Percentiles rank a stretch among this genome's conserved stretches.
Conservation (phyloP, 345 rosid genomes). For the Salix udensis region DNA sequence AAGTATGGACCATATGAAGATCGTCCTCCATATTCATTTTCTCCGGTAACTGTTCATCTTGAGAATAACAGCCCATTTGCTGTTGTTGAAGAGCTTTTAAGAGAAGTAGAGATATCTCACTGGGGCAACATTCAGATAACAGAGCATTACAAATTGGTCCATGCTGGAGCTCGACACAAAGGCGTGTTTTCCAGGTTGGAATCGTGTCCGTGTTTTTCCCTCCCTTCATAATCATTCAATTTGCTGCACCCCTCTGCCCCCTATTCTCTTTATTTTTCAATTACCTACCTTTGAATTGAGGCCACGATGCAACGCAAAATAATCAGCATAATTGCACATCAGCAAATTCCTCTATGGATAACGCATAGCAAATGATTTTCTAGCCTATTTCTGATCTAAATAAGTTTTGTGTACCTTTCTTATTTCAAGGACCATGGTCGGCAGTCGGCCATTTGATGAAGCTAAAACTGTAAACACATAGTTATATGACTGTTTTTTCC, state of each 20-base stretch:
- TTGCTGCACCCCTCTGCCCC: not conserved
- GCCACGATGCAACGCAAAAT: not conserved
- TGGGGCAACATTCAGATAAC: conserved; percentile 97
- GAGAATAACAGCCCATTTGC: conserved; percentile 96
- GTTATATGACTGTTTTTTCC: not conserved
- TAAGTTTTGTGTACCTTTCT: not conserved
- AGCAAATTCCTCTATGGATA: not conserved
- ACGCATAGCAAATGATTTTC: not conserved
- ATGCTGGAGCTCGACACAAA: conserved; percentile 92
- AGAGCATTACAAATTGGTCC: conserved; percentile 77
- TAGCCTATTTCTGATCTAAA: not conserved
- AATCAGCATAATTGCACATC: not conserved
- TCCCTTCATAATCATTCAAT: not conserved
- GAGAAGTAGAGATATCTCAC: conserved; percentile 93
- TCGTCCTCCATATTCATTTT: conserved; percentile 58
- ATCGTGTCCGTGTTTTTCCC: conserved; percentile 1
- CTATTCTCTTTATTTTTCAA: not conserved
- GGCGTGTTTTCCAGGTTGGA: conserved; percentile 89
- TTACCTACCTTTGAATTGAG: not conserved
- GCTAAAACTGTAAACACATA: not conserved
- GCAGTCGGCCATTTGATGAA: not conserved
- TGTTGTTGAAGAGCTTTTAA: conserved; percentile 93
- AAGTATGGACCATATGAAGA: conserved; percentile 93
- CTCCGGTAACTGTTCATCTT: conserved; percentile 76
- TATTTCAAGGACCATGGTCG: too few relatives aligned